Base-by-base conservation (phyloP, 306 rosid species). In the Pterocarpus santalinus region DNA sequence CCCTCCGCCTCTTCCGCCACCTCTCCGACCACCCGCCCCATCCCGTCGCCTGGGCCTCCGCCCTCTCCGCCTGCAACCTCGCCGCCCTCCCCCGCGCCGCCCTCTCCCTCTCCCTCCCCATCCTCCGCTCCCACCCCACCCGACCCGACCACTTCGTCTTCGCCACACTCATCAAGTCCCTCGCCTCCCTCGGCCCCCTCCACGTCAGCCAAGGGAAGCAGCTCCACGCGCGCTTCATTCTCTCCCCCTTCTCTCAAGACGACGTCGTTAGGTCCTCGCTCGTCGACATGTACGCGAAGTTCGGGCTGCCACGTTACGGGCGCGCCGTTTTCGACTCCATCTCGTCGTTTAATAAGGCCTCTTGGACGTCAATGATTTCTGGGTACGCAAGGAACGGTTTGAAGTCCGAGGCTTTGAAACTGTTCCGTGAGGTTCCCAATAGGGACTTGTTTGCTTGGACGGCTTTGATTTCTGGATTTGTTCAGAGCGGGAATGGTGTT, bases 381-480 rank as follows among this genome's bases (percentile, higher is more conserved):
- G 10, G 98, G 91, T 92, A 87, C 77, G 98, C 98, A 0, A 78
- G 88, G 39, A 80, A 87, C 75, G 98, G 97, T 3, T 81, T 87
- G 72, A 90, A 89, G 76, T 74, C 41, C 3, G 95, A 91, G 30
- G 97, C 98, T 72, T 28, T 90, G 44, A 82, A 61, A 28, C 67
- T 94, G 65, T 90, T 94, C 78, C 51, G 58, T 51, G 70, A 72
- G 53, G 65, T 86, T 1, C 94, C 94, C 4, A 16, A 55, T 3
- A 84, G 83, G 65, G 91, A 89, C 62, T 88, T 94, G 86, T 87
- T 78, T 81, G 79, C 92, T 63, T 94, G 97, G 97, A 92, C 98
- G 5, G 92, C 98, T 69, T 83, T 94, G 90, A 91, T 94, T 80
- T 92, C 97, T 0, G 98, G 98, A 73, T 86, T 91, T 85, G 92